Conservation (phyloP, 129 eudicot species). For the Flaveria linearis region DNA sequence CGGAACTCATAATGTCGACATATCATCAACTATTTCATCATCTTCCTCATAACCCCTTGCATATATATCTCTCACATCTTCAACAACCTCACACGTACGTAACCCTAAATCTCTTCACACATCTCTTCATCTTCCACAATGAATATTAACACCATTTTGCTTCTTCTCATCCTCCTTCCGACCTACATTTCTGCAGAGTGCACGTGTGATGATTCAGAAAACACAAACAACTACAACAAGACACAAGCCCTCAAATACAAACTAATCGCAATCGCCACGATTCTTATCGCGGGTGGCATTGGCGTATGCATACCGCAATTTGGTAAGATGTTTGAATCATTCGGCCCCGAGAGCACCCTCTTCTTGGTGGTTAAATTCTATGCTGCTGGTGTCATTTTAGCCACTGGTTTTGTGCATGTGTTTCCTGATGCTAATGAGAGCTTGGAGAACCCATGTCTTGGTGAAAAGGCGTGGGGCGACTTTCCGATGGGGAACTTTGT, state of each 20-base stretch:
- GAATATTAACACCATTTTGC: background rate
- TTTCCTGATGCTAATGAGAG: constrained; percentile 54
- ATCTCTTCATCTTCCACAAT: background rate
- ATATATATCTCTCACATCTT: background rate
- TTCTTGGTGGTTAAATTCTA: constrained; percentile 46
- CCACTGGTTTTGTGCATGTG: constrained; percentile 66
- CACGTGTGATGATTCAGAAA: constrained; percentile 16
- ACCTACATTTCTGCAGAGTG: constrained; percentile 33
- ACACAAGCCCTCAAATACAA: constrained; percentile 34
- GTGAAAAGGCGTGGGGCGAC: constrained; percentile 41
- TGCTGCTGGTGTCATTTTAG: constrained; percentile 55
- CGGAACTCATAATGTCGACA: constrained; percentile 3
- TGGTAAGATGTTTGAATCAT: constrained; percentile 21
- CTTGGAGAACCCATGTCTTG: constrained; percentile 43
- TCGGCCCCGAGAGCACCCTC: constrained; percentile 36
- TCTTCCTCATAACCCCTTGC: background rate
- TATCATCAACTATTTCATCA: background rate
- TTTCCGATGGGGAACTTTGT: constrained; percentile 47
- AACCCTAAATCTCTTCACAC: background rate
- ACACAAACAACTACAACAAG: constrained; percentile 6
- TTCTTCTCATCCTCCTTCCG: constrained; percentile 32
- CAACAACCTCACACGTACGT: no score
- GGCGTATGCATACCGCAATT: constrained; percentile 51
- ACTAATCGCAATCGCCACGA: constrained; percentile 39
- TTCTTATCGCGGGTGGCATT: constrained; percentile 34